Base-by-base conservation (phyloP, 2,329 filamentous ascomycete genomes). In the Pestalotiopsis sp. region DNA sequence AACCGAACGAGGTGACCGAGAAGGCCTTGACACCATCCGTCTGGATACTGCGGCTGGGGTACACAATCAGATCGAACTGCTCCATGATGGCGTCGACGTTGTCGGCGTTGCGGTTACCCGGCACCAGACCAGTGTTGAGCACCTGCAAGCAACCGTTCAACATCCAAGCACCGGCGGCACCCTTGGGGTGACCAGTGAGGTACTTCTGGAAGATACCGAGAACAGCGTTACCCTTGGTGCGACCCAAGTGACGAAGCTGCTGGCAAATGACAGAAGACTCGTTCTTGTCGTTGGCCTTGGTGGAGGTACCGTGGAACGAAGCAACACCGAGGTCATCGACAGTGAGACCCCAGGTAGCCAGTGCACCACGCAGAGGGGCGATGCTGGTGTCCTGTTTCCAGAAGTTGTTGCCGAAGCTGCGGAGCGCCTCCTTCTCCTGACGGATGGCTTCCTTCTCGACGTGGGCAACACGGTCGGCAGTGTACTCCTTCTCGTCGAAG, bases 121-220 rank as follows among this genome's bases (percentile, higher is more conserved):
- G 96, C 27, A 99, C 95, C 64, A 99, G 86, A 78, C 96, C 96
- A 65, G 89, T 92, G 86, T 98, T 97, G 76, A 99, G 89, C 60
- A 98, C 94, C 82, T 99, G 96, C 80, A 99, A 85, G 81, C 93
- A 96, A 73, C 96, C 96, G 86, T 99, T 99, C 89, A 99, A 91
- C 96, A 99, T 99, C 95, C 96, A 99, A 63, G 95, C 96, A 86
- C 96, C 96, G 70, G 96, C 96, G 77, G 96, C 95, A 91, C 96
- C 96, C 90, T 99, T 99, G 77, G 96, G 96, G 81, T 99, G 96
- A 82, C 96, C 96, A 67, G 97, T 99, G 71, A 99, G 91, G 82
- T 97, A 98, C 84, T 99, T 99, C 84, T 99, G 96, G 92, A 98
- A 99, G 80, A 99, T 95, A 85, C 95, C 96, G 73, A 98, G 84